Percentiles rank a stretch among this genome's conserved stretches.
Conservation (phyloP, 768 basidiomycete species). For the Filobasidium wieringae region DNA sequence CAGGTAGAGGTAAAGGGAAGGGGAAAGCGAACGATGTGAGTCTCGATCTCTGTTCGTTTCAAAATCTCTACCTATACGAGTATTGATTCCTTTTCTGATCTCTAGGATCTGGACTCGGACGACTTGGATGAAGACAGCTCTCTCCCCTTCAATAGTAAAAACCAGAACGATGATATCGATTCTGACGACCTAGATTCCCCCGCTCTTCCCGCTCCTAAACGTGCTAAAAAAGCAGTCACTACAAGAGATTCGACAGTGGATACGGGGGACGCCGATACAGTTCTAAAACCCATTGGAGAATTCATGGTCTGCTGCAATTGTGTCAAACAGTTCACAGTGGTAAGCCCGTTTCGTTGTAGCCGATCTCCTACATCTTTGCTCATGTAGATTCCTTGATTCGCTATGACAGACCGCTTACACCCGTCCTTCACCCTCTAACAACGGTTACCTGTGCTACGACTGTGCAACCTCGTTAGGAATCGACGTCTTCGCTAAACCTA, state of each 20-base stretch:
- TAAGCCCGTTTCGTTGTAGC: slow-evolving; percentile 44
- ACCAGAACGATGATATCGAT: slow-evolving; percentile 41
- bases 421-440: slow-evolving; percentile 49
- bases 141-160: slow-evolving; percentile 38
- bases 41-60: not conserved
- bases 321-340: slow-evolving; percentile 74
- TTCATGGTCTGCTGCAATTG: slow-evolving; percentile 74
- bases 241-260: slow-evolving; percentile 41
- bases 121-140: slow-evolving; percentile 53
- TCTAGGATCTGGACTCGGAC: slow-evolving; percentile 49
- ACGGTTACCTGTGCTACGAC: slow-evolving; percentile 69
- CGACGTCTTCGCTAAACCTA: slow-evolving; percentile 59
- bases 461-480: slow-evolving; percentile 67
- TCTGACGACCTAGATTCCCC: slow-evolving; percentile 45
- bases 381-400: too few relatives aligned
- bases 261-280: slow-evolving; percentile 39
- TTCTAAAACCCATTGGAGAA: slow-evolving; percentile 61
- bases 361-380: not conserved
- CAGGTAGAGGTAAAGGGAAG: not conserved
- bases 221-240: not conserved
- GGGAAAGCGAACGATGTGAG: slow-evolving; percentile 10
- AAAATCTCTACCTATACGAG: not conserved
- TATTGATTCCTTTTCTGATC: too few relatives aligned
- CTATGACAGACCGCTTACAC: slow-evolving; percentile 71
- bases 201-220: slow-evolving; percentile 4